Evolutionary conservation across 2,329 filamentous ascomycete species (phyloP).

Genomic region (Metarhizium humberi): DNA sequence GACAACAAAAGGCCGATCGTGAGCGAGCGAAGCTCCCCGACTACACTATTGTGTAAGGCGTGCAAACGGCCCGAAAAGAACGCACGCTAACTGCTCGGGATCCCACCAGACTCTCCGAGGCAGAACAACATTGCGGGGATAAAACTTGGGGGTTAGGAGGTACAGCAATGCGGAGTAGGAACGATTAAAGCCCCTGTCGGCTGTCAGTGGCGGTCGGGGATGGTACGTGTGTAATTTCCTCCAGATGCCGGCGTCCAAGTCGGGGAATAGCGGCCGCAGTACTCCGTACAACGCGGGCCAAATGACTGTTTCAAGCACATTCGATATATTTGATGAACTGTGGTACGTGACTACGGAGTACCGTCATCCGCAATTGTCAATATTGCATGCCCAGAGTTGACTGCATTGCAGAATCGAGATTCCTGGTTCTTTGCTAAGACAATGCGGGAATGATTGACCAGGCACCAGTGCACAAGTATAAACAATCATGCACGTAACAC

Average conservation of each 20-base stretch:
- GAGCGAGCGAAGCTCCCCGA: background rate
- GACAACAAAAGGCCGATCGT: background rate
- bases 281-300: background rate
- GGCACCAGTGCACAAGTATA: too few species aligned
- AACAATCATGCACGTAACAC: too few species aligned
- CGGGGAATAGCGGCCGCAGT: background rate
- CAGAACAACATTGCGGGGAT: background rate
- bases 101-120: background rate
- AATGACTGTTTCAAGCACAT: background rate
- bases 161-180: background rate
- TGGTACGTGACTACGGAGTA: background rate
- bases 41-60: background rate
- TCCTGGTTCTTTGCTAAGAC: too few species aligned
- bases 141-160: background rate
- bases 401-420: too few species aligned
- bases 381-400: too few species aligned
- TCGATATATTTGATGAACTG: background rate
- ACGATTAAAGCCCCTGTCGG: too few species aligned
- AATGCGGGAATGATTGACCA: too few species aligned
- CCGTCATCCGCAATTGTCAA: too few species aligned
- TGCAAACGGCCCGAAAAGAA: conserved; percentile 4
- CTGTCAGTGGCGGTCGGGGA: background rate
- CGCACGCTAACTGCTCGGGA: background rate
- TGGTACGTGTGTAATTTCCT: background rate
- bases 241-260: background rate